Base-by-base conservation (phyloP, 2,329 filamentous ascomycete genomes). In the Fusarium sp. region DNA sequence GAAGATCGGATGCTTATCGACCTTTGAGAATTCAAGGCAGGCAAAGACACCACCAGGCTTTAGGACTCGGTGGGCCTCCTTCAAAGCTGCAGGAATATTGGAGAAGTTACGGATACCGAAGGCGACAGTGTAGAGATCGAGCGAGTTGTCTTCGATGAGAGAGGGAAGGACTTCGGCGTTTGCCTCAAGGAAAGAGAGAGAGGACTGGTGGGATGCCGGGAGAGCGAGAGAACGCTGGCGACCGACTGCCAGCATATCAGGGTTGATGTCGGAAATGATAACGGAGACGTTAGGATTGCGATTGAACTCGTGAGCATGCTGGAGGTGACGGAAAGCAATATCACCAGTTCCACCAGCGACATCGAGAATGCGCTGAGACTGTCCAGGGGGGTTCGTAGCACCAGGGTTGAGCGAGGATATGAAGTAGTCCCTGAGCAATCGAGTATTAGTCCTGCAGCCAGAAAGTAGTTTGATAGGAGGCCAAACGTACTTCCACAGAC, bases 91-190 rank as follows among this genome's bases (percentile, higher is more conserved):
- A 48, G 92, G 90, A 77, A 98, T 97, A 82, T 97, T 90, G 57
- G 93, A 96, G 82, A 99, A 99, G 82, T 99, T 99, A 52, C 96
- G 88, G 78, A 99, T 98, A 33, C 96, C 96, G 76, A 99, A 99
- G 0, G 95, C 94, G 5, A 99, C 96, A 1, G 96, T 99, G 83
- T 99, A 99, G 7, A 99, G 86, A 79, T 99, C 96, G 57, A 98
- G 86, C n/a, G 87, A 92, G 76, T 87, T 85, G 74, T 88, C 85
- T 4, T 90, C 85, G 57, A 98, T 87, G 18, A 81, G 80, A 3
- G 82, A 73, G 69, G 86, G 81, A 31, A 98, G 87, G 50, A 88
- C 83, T 77, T 98, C 93, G 10, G 96, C 96, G 78, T 99, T 97
- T 66, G 94, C 95, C 75, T 97, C 91, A 72, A 98, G 86, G 81